A percentile compares a stretch with the other conserved stretches of the same genome.
phyloP scores from a whole-genome alignment of 176 grass and related monocot genomes.

The Oryza nivara region DNA sequence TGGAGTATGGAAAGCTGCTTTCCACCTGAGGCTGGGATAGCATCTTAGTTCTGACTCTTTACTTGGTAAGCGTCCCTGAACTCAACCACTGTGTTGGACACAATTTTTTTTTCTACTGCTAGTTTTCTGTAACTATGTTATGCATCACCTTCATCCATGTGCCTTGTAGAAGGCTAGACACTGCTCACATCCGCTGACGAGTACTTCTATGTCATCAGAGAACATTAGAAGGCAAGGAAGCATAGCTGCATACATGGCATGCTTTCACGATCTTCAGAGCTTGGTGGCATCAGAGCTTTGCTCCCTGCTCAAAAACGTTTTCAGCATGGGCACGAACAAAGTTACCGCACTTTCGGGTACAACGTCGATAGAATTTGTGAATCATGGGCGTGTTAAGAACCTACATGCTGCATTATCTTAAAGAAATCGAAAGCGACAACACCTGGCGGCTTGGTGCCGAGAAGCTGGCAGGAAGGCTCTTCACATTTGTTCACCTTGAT shows the following conservation, averaged over 20 bases:
- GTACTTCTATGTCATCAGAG: neutral
- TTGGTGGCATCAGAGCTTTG: neutral
- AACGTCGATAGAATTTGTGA: neutral
- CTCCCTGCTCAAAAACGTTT: neutral
- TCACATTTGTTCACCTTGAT: neutral
- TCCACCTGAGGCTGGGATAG: slow-evolving; percentile 38
- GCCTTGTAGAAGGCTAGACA: neutral
- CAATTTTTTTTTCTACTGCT: neutral
- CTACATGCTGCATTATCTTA: neutral
- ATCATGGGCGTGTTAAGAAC: neutral
- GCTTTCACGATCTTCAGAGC: neutral
- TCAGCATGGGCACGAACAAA: neutral
- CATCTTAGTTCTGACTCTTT: slow-evolving; percentile 15
- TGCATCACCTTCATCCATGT: neutral
- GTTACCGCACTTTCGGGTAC: neutral
- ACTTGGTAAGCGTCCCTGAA: slow-evolving; percentile 11
- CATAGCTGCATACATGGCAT: neutral
- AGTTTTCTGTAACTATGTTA: neutral
- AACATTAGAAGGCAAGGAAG: neutral
- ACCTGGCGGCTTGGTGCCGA: neutral
- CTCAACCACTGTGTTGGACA: neutral
- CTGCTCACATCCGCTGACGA: neutral
- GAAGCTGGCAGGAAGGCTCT: slow-evolving; percentile 7
- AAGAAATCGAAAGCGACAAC: neutral
- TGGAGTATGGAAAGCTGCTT: slow-evolving; percentile 72